Conservation (phyloP, 176 grass and related monocot genomes). For the Rhynchospora breviuscula region DNA sequence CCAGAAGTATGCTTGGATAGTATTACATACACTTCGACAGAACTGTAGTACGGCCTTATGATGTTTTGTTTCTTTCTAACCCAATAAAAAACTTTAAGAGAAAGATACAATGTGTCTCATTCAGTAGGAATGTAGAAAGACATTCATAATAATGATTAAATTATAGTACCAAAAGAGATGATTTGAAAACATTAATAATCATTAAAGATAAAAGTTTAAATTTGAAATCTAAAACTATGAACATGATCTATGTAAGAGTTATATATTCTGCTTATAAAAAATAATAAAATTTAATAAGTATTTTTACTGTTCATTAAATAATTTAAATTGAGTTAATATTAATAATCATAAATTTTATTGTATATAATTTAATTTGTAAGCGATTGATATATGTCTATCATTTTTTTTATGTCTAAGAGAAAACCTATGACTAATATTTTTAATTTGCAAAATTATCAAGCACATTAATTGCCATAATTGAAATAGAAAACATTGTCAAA, state of each 20-base stretch:
- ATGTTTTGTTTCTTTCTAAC: conserved; percentile 10
- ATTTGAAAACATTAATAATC: not conserved
- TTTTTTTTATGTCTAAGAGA: too few relatives aligned
- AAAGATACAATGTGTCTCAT: conserved; percentile 21
- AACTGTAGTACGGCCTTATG: not conserved
- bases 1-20: not conserved
- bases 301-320: too few relatives aligned
- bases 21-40: not conserved
- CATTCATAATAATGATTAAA: not conserved
- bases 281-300: too few relatives aligned
- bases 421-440: too few relatives aligned
- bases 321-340: too few relatives aligned
- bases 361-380: not conserved
- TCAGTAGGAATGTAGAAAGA: not conserved
- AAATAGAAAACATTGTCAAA: not conserved
- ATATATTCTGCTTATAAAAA: not conserved
- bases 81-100: not conserved
- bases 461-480: not conserved
- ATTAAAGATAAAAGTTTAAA: not conserved
- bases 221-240: not conserved
- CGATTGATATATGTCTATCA: not conserved
- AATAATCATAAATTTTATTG: not conserved
- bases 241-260: not conserved
- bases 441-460: not conserved
- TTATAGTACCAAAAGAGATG: not conserved